phyloP scores from a whole-genome alignment of 495 filamentous ascomycete genomes.

The Podospora fimiseda region DNA sequence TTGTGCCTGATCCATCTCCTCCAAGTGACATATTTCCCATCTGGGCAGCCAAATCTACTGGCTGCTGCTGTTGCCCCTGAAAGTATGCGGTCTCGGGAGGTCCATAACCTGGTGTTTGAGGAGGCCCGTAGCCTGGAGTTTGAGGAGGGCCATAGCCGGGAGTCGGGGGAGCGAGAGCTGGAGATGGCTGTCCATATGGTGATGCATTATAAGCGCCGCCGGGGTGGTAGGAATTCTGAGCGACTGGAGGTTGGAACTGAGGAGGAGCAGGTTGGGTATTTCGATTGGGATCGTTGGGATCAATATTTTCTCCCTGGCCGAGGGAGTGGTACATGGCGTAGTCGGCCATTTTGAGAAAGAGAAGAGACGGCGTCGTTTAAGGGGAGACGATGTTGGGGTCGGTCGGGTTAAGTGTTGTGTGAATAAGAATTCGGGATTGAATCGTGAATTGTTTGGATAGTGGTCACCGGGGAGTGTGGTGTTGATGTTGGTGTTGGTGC shows the following conservation, averaged over 20 bases:
- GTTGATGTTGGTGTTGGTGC: conserved; percentile 7
- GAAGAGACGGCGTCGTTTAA: conserved; percentile 1
- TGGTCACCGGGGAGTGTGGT: conserved; percentile 17
- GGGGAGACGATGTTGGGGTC: neutral
- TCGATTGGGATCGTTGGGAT: conserved; percentile 57
- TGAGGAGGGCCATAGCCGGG: conserved; percentile 34
- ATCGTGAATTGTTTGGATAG: neutral
- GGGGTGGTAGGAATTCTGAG: conserved; percentile 56
- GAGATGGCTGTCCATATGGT: conserved; percentile 30
- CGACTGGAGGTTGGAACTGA: conserved; percentile 47
- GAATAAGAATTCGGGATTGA: neutral
- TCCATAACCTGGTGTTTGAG: conserved; percentile 10
- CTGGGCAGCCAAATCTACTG: conserved; percentile 59
- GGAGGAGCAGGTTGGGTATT: conserved; percentile 52
- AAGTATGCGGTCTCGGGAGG: conserved; percentile 20
- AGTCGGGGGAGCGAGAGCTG: conserved; percentile 24
- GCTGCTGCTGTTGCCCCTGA: conserved; percentile 17
- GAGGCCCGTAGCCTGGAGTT: conserved; percentile 32
- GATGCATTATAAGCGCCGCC: conserved; percentile 36
- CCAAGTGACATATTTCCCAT: conserved; percentile 78
- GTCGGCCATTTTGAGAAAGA: conserved; percentile 55
- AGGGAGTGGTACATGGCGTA: conserved; percentile 71
- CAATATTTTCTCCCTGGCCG: conserved; percentile 53
- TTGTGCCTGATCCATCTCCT: conserved; percentile 47
- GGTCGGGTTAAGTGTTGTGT: neutral